Base-by-base conservation (phyloP, 768 basidiomycete genomes). In the Boletus eberwhitei region DNA sequence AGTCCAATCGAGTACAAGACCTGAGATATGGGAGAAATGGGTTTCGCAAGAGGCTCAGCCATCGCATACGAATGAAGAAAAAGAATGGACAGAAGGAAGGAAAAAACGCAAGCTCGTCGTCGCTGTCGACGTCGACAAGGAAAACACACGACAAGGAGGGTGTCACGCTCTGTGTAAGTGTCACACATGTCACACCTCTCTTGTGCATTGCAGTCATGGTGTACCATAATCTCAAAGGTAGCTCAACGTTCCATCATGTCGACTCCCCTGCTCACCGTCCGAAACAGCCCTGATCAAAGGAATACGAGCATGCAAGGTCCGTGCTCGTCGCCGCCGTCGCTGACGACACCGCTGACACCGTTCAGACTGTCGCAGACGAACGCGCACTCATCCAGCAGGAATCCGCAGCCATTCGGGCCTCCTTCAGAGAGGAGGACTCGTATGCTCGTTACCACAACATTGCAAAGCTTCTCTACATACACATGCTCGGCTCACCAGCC, bases 401-500 rank as follows among this genome's bases (percentile, higher is more conserved):
- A 77, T 94, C 92, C 2, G 96, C 96, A 12, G 92, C 94, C 11
- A 97, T 98, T 63, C 86, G 97, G 41, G 94, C 96, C 0, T 93
- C 94, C 0, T 98, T 99, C 75, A 85, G 94, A 55, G 95, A 97
- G 71, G 97, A 98, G 71, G 97, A 98, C 77, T 86, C 93, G 2
- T 93, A 88, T 71, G 83, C 93, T 53, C 87, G 97, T 50, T 90
- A 99, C 71, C 90, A 98, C 79, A 98, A 95, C 73, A 87, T 99
- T 68, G 96, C 95, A 54, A 98, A 98, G 70, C 82, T 98, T 22
- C 85, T 99, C 56, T 98, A 99, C 76, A 97, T 97, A 74, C 92
- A 96, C 70, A 98, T 99, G 94, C 86, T 97, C 37, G 97, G 97
- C 52, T 98, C 95, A 42, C 93, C 94, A 9, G 97, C 97, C 31